Conservation (phyloP, 305 asterid species). For the Fraxinus sp. region DNA sequence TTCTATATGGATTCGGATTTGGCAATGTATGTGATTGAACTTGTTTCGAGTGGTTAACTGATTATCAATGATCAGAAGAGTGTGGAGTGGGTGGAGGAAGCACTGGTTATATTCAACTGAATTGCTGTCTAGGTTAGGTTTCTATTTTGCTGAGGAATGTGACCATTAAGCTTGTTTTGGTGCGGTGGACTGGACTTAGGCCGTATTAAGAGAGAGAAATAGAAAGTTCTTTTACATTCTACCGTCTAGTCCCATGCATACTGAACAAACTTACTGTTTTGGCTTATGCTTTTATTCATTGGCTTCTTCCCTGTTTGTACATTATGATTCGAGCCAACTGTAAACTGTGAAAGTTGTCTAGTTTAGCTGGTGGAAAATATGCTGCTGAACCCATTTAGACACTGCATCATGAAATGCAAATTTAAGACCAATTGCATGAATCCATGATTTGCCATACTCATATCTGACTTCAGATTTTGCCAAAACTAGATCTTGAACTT, state of each 20-base stretch:
- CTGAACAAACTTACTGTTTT: neutral
- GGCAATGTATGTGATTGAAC: neutral
- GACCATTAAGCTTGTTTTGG: neutral
- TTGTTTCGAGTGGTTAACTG: neutral
- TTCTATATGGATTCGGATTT: neutral
- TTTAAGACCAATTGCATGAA: neutral
- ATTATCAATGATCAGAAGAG: neutral
- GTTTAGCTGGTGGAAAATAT: neutral
- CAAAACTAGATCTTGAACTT: conserved; percentile 10
- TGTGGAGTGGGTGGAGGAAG: neutral
- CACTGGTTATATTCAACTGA: neutral
- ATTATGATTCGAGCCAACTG: neutral
- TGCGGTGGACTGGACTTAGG: neutral
- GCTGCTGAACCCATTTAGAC: neutral
- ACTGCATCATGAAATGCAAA: neutral
- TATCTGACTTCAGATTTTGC: neutral
- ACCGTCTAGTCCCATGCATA: neutral
- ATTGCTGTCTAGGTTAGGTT: neutral
- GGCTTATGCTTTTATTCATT: neutral
- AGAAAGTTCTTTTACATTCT: neutral
- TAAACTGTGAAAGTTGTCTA: neutral
- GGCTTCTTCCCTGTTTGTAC: neutral
- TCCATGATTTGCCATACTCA: neutral
- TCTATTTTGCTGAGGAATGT: neutral
- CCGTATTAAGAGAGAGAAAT: neutral